phyloP scores from a whole-genome alignment of 164 flowering plant species.

The Litsea cubeba region DNA sequence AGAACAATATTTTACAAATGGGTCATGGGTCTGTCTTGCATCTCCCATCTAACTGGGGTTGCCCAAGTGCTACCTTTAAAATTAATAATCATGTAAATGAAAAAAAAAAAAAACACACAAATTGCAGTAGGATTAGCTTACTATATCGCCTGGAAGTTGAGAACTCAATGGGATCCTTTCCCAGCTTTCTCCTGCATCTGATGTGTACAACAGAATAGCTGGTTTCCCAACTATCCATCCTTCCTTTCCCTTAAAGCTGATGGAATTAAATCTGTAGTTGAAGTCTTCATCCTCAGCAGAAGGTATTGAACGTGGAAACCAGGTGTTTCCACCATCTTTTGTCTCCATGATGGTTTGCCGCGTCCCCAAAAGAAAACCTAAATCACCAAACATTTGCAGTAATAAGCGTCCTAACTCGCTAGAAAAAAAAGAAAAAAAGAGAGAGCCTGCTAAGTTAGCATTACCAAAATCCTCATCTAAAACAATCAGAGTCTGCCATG shows the following conservation, averaged over 20 bases:
- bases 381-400: not conserved
- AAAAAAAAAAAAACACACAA: not conserved
- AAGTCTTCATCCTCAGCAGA: constrained; percentile 99
- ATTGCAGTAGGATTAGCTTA: constrained; percentile 20
- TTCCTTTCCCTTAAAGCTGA: constrained; percentile 87
- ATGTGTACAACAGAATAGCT: constrained; percentile 78
- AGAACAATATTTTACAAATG: not conserved
- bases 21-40: not conserved
- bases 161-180: constrained; percentile 79
- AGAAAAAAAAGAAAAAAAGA: too few relatives aligned
- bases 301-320: constrained; percentile 89
- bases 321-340: constrained; percentile 89
- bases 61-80: too few relatives aligned
- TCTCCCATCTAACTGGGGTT: too few relatives aligned
- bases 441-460: not conserved
- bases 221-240: constrained; percentile 99
- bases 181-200: constrained; percentile 93
- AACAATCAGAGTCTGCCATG: not conserved
- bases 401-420: not conserved
- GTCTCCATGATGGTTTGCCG: constrained; percentile 97
- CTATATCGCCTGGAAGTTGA: constrained; percentile 98
- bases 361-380: constrained; percentile 90
- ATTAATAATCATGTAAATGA: not conserved
- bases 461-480: not conserved
- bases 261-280: constrained; percentile 87